phyloP scores from a whole-genome alignment of 208 protist genomes.

The Crithidia sp. region DNA sequence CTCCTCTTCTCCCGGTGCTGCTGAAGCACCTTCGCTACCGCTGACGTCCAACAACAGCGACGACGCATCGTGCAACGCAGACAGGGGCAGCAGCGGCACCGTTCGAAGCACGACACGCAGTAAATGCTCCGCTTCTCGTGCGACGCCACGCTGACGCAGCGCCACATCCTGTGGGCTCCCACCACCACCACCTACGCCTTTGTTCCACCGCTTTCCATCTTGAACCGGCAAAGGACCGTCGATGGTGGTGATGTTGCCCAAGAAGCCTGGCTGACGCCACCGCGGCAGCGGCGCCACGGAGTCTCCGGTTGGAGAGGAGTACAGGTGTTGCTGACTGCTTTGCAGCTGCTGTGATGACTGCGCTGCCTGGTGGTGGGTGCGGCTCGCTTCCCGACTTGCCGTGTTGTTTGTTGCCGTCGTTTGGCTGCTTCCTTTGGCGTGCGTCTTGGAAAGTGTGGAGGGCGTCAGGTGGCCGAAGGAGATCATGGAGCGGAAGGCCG shows the following conservation, averaged over 20 bases:
- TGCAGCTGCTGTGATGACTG: background rate
- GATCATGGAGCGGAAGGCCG: slow-evolving; percentile 10
- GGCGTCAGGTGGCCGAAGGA: slow-evolving; percentile 11
- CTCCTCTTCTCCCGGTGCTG: no score
- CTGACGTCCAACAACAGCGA: background rate
- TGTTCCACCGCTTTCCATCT: no score
- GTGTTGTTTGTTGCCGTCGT: background rate
- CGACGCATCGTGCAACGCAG: background rate
- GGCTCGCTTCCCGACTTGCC: background rate
- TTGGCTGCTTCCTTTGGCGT: background rate
- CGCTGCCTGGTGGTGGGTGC: background rate
- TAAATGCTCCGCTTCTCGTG: slow-evolving; percentile 4
- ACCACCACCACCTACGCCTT: background rate
- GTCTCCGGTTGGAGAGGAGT: background rate
- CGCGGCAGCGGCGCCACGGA: slow-evolving; percentile 6
- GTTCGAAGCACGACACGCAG: slow-evolving; percentile 4
- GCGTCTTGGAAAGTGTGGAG: background rate
- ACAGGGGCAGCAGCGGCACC: slow-evolving; percentile 17
- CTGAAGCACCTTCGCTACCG: background rate
- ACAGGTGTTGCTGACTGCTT: background rate
- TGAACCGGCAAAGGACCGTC: background rate
- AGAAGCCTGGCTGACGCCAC: slow-evolving; percentile 7
- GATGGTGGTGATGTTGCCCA: slow-evolving; percentile 1
- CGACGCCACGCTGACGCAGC: background rate
- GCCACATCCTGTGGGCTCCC: background rate